Evolutionary conservation across 208 protist species (phyloP).

Genomic region (Novymonas esmeraldas): DNA sequence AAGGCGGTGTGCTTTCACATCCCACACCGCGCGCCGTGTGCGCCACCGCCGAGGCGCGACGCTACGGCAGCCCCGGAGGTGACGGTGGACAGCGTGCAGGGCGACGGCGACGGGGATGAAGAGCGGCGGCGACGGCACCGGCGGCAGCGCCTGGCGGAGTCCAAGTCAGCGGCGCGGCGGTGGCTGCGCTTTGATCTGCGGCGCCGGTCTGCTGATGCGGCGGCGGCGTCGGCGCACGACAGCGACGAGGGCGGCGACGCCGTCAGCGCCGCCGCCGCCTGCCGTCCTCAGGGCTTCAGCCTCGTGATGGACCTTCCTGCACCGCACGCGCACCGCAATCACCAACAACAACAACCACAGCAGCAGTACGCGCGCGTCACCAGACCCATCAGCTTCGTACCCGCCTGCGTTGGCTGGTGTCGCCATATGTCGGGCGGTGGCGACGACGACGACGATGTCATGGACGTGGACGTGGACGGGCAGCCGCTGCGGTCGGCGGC

Average conservation of each 20-base stretch:
- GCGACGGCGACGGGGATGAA: neutral
- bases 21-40: constrained; percentile 22
- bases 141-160: constrained; percentile 19
- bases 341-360: too few relatives aligned
- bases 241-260: neutral
- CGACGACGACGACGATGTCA: neutral
- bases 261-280: neutral
- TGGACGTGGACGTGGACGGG: neutral
- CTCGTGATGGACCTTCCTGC: constrained; percentile 6
- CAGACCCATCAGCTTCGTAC: too few relatives aligned
- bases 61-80: too few relatives aligned
- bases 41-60: neutral
- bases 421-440: neutral
- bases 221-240: neutral
- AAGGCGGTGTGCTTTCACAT: constrained; percentile 50
- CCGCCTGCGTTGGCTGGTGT: constrained; percentile 9
- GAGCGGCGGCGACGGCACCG: constrained; percentile 2
- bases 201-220: neutral
- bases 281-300: constrained; percentile 30
- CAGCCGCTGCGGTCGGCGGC: neutral
- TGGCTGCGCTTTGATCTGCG: constrained; percentile 22
- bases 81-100: too few relatives aligned
- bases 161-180: constrained; percentile 14
- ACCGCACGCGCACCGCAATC: too few relatives aligned
- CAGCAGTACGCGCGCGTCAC: neutral